Conservation (phyloP, 805 yeast genomes). For the Pichia heedii region DNA sequence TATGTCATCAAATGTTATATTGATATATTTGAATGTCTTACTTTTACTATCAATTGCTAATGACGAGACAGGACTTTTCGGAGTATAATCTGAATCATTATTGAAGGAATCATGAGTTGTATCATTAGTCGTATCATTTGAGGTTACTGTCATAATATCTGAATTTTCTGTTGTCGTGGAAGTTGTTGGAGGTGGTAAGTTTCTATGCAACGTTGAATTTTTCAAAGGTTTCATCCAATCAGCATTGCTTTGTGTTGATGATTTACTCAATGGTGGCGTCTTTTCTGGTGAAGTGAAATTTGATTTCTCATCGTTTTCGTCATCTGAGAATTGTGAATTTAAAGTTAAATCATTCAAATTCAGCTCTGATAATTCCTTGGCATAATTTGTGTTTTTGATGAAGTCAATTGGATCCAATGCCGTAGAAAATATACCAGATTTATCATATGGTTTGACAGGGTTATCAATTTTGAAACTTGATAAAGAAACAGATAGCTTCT, state of each 20-base stretch:
- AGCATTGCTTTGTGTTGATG: background rate
- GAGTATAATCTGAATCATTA: background rate
- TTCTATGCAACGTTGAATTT: slow-evolving; percentile 4
- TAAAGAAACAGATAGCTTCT: slow-evolving; percentile 16
- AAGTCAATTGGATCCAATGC: slow-evolving; percentile 24
- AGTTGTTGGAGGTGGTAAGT: background rate
- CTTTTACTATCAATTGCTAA: slow-evolving; percentile 3
- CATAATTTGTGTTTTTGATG: slow-evolving; percentile 4
- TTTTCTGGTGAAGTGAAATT: background rate
- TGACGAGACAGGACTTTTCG: slow-evolving; percentile 3
- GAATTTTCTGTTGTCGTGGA: background rate
- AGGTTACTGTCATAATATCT: background rate
- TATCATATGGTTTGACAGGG: slow-evolving; percentile 27
- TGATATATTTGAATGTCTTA: slow-evolving; percentile 12
- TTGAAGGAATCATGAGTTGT: background rate
- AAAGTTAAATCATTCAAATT: background rate
- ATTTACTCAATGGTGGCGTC: background rate
- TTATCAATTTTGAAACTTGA: slow-evolving; percentile 24
- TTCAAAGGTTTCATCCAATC: slow-evolving; percentile 16
- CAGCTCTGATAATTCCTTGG: background rate
- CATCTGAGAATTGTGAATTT: background rate
- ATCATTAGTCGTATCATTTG: background rate
- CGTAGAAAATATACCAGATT: slow-evolving; percentile 26
- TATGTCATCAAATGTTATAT: slow-evolving; percentile 9
- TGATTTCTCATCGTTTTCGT: background rate